Percentiles rank a stretch among this genome's conserved stretches.
These are phyloP conservation scores for Pneumocystis carinii DNA, from an alignment of 1,139 yeast species.

Conservation along the genomic window DNA sequence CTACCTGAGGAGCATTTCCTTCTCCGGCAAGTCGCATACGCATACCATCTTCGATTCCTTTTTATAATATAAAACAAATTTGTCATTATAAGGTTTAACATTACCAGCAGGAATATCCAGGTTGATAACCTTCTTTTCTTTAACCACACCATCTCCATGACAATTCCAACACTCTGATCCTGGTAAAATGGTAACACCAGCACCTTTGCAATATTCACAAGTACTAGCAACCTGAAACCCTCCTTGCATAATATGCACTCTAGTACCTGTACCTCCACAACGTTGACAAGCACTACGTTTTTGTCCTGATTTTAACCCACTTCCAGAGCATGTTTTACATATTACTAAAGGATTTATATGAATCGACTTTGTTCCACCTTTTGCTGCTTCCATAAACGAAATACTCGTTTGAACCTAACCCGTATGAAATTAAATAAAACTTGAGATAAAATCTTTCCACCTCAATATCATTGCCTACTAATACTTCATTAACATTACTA, in stretches of 20 bases:
- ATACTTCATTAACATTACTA: constrained; percentile 24
- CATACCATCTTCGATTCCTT: constrained; percentile 56
- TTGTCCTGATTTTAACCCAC: constrained; percentile 68
- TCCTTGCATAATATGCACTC: constrained; percentile 70
- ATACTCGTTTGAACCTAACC: constrained; percentile 42
- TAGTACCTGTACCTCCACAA: constrained; percentile 90
- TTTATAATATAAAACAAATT: not conserved
- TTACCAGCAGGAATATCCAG: constrained; percentile 76
- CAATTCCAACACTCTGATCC: constrained; percentile 64
- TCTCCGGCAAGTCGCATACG: constrained; percentile 72
- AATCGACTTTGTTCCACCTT: constrained; percentile 53
- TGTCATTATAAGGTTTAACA: not conserved
- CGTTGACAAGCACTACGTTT: constrained; percentile 65
- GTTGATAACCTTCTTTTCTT: constrained; percentile 49
- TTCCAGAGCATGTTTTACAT: constrained; percentile 68
- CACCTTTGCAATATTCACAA: constrained; percentile 74
- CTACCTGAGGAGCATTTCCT: constrained; percentile 62
- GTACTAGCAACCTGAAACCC: constrained; percentile 97
- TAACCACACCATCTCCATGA: constrained; percentile 78
- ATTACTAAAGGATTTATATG: constrained; percentile 61
- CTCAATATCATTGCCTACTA: constrained; percentile 80
- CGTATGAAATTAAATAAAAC: not conserved
- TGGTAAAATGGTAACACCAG: constrained; percentile 62
- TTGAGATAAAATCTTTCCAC: constrained; percentile 15
- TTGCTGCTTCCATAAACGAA: constrained; percentile 72